These are phyloP conservation scores for Cercospora nicotianae DNA, from an alignment of 2,329 filamentous ascomycete species.

Conservation along the genomic window DNA sequence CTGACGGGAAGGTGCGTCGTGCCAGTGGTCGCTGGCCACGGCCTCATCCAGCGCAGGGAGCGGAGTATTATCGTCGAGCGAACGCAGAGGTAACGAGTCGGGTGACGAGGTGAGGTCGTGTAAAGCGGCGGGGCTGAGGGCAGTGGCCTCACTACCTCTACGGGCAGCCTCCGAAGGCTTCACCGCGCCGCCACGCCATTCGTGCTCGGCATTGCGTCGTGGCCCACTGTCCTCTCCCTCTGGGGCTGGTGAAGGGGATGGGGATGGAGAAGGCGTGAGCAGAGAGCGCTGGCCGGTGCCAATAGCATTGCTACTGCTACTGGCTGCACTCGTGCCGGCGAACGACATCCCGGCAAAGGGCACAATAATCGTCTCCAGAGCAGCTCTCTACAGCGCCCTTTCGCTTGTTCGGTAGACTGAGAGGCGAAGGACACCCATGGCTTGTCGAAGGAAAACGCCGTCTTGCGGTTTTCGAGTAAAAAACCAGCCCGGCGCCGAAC, in stretches of 20 bases:
- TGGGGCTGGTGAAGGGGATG: neutral
- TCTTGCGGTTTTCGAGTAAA: neutral
- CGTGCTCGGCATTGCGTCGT: neutral
- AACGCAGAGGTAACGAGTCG: slow-evolving; percentile 26
- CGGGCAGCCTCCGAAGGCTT: slow-evolving; percentile 6
- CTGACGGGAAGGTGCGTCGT: neutral
- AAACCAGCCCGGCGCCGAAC: neutral
- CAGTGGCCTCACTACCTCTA: slow-evolving; percentile 23
- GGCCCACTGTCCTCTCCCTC: neutral
- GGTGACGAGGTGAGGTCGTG: slow-evolving; percentile 26
- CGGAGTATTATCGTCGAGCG: slow-evolving; percentile 20
- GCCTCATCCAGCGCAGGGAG: slow-evolving; percentile 18
- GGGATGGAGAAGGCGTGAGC: slow-evolving; percentile 7
- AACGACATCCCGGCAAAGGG: neutral
- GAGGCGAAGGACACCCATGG: neutral
- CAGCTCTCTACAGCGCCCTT: neutral
- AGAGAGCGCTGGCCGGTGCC: neutral
- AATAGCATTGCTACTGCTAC: neutral
- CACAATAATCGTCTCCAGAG: neutral
- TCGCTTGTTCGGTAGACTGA: neutral
- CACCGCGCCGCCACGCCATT: neutral
- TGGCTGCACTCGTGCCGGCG: neutral
- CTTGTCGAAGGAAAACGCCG: neutral
- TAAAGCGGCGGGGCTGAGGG: slow-evolving; percentile 23
- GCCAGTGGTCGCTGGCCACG: neutral